phyloP scores from a whole-genome alignment of 306 rosid species.

The Dryas drummondii region DNA sequence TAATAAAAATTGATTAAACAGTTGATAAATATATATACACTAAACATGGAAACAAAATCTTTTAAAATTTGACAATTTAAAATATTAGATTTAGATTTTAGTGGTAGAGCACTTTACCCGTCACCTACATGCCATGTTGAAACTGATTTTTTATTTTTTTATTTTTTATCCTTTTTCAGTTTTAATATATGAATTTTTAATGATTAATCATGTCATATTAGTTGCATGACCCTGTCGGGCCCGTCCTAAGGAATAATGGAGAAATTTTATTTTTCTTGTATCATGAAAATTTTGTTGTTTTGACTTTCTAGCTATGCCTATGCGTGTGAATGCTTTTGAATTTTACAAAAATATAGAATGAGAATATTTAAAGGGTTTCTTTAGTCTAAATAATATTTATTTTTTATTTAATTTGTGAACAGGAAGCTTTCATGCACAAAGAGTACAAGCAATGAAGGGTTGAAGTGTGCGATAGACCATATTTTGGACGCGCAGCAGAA shows the following conservation, averaged over 20 bases:
- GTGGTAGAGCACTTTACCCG: too few species aligned
- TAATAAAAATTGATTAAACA: too few species aligned
- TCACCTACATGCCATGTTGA: neutral
- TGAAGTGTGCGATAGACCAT: conserved; percentile 87
- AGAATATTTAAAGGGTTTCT: too few species aligned
- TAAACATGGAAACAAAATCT: too few species aligned
- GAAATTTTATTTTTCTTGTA: neutral
- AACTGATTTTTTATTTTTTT: neutral
- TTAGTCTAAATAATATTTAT: too few species aligned
- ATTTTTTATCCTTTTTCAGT: neutral
- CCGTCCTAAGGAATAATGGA: too few species aligned
- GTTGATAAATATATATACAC: too few species aligned
- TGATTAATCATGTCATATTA: too few species aligned
- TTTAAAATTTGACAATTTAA: too few species aligned
- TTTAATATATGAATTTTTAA: too few species aligned
- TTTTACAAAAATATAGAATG: neutral
- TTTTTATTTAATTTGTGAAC: neutral
- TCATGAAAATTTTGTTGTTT: neutral
- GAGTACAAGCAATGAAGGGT: conserved; percentile 43
- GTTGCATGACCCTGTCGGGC: too few species aligned
- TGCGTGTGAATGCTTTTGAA: neutral
- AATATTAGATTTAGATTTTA: too few species aligned
- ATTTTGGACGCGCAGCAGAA: conserved; percentile 79
- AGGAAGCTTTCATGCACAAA: conserved; percentile 66
- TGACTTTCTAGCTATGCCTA: neutral